Percentiles rank a stretch among this genome's conserved stretches.
phyloP scores from a whole-genome alignment of 106 monocot genomes.

The Vanilla planifolia region DNA sequence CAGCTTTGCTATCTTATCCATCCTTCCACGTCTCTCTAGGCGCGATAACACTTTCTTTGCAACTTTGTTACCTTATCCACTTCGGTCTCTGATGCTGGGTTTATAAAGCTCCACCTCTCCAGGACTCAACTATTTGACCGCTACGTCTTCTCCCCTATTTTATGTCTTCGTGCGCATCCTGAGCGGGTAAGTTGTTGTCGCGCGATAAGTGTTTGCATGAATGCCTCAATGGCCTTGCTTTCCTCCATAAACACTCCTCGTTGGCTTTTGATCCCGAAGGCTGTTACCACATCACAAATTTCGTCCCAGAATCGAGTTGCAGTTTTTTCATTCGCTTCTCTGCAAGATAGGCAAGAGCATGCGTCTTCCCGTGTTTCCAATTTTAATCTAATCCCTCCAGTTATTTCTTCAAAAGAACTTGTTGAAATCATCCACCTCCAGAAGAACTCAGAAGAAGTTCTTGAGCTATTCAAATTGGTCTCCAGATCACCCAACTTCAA shows the following conservation, averaged over 20 bases:
- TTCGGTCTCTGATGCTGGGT: not conserved
- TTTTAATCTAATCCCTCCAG: constrained; percentile 28
- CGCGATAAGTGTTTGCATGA: constrained; percentile 15
- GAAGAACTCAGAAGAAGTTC: constrained; percentile 36
- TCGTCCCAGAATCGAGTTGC: not conserved
- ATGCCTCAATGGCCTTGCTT: constrained; percentile 56
- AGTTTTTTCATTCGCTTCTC: constrained; percentile 12
- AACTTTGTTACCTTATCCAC: not conserved
- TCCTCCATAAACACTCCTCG: constrained; percentile 19
- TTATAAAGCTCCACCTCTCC: not conserved
- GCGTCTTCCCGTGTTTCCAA: constrained; percentile 3
- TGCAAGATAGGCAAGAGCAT: constrained; percentile 4
- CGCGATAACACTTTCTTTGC: too few species aligned
- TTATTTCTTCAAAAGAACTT: constrained; percentile 53
- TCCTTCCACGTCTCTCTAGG: too few species aligned
- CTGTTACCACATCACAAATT: not conserved
- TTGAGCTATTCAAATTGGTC: constrained; percentile 48
- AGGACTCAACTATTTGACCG: too few species aligned
- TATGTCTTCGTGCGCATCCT: not conserved
- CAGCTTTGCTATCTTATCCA: too few species aligned
- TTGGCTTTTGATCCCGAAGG: constrained; percentile 11
- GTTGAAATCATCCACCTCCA: constrained; percentile 51
- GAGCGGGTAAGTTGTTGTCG: not conserved
- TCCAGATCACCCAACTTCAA: constrained; percentile 26
- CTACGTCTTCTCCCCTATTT: too few species aligned